These are phyloP conservation scores for Lasiosphaeriaceae sp. DNA, from an alignment of 495 filamentous ascomycete species.

Conservation along the genomic window DNA sequence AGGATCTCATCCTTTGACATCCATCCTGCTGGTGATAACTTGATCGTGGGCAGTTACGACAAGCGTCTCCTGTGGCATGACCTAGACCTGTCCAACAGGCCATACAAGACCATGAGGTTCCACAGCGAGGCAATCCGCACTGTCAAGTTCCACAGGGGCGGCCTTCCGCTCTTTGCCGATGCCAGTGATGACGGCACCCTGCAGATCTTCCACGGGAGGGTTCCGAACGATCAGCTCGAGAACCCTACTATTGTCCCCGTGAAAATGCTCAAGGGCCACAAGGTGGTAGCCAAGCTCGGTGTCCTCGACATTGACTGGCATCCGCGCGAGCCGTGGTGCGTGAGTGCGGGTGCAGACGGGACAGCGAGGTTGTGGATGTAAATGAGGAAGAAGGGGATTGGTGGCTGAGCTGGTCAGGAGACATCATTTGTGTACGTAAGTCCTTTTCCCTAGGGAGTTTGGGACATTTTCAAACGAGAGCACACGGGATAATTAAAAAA, in stretches of 20 bases:
- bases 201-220: slow-evolving; percentile 95
- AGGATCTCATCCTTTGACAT: slow-evolving; percentile 95
- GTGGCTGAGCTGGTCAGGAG: background rate
- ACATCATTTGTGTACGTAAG: slow-evolving; percentile 10
- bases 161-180: slow-evolving; percentile 85
- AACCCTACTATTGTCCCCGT: slow-evolving; percentile 94
- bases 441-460: slow-evolving; percentile 10
- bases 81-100: slow-evolving; percentile 80
- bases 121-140: slow-evolving; percentile 85
- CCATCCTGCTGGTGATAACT: slow-evolving; percentile 87
- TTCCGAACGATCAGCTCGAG: slow-evolving; percentile 89
- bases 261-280: slow-evolving; percentile 89
- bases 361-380: slow-evolving; percentile 53
- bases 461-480: no score
- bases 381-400: background rate
- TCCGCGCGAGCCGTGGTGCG: slow-evolving; percentile 84
- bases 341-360: slow-evolving; percentile 91
- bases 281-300: slow-evolving; percentile 72
- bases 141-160: slow-evolving; percentile 79
- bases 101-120: slow-evolving; percentile 94
- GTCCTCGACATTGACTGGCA: slow-evolving; percentile 96
- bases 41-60: slow-evolving; percentile 92
- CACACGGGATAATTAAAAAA: no score
- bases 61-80: slow-evolving; percentile 95
- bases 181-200: slow-evolving; percentile 89